Evolutionary conservation across 768 basidiomycete species (phyloP), one percentile per base, ranked within the genome.

Genomic region (Mycena filopes): DNA sequence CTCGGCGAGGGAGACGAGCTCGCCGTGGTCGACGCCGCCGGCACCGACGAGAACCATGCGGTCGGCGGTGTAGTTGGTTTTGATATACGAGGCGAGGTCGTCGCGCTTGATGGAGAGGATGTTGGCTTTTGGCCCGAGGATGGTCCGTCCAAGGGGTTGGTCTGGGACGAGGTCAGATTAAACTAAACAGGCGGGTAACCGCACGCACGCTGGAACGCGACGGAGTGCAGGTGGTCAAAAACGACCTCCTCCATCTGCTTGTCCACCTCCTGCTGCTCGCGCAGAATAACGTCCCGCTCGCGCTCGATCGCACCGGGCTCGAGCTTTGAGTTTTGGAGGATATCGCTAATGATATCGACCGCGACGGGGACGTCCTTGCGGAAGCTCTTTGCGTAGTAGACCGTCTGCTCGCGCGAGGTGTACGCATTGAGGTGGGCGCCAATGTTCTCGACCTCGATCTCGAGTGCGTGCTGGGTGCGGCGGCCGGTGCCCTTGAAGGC

Each of bases 321-420:
- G 53, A 99, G 86, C 82, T 96, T 98, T 33, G 94, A 95, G 80
- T 96, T 97, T 78, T 98, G 96, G 46, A 99, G 87, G 73, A 99
- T 99, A 79, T 99, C 98, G 73, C 92, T 92, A 79, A 99, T 95
- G 81, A 99, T 98, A 79, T 98, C 96, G 61, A 99, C 95, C 36
- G 95, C 89, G 51, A 85, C 84, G 15, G 89, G 86, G 13, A 99
- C 94, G 77, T 99, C 98, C 84, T 96, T 93, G 77, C 92, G 87
- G 89, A 99, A 99, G 76, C 93, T 91, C 86, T 99, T 98, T 73
- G 97, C 97, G 75, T 98, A 98, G 84, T 98, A 99, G 60, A 98
- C 96, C 23, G 98, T 99, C 81, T 99, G 97, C 82, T 99, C 98
- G 66, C 98, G 88, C 26, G 96, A 98, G 11, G 98, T 99, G 82